phyloP scores from a whole-genome alignment of 768 basidiomycete genomes.

The Holtermannia corniformis region DNA sequence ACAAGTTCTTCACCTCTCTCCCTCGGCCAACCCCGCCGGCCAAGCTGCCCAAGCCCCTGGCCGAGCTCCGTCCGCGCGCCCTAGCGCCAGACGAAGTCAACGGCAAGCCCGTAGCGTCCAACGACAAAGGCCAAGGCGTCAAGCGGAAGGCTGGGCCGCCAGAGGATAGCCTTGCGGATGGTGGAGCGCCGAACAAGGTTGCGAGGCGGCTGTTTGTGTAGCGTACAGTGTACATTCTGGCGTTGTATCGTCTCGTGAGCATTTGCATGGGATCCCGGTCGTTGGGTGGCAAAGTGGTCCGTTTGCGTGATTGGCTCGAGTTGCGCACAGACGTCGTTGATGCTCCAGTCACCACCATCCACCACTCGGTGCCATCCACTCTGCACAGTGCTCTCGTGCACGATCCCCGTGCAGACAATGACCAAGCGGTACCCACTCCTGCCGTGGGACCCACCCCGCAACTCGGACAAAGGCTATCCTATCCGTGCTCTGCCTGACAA shows the following conservation, averaged over 20 bases:
- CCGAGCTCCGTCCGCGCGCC: constrained; percentile 48
- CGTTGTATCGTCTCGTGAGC: no score
- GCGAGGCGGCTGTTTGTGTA: constrained; percentile 12
- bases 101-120: constrained; percentile 24
- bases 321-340: no score
- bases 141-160: constrained; percentile 34
- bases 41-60: constrained; percentile 63
- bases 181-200: constrained; percentile 25
- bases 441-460: not conserved
- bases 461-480: not conserved
- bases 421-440: not conserved
- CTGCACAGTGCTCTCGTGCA: no score
- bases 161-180: constrained; percentile 3
- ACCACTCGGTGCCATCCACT: no score
- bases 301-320: no score
- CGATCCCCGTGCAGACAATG: no score
- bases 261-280: no score
- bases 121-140: constrained; percentile 8
- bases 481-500: not conserved
- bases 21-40: constrained; percentile 82
- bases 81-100: constrained; percentile 42
- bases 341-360: no score
- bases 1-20: constrained; percentile 76
- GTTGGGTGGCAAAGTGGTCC: no score
- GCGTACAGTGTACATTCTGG: no score